A percentile compares a stretch with the other conserved stretches of the same genome.
Conservation (phyloP, 768 basidiomycete genomes). For the Mycena vitilis region DNA sequence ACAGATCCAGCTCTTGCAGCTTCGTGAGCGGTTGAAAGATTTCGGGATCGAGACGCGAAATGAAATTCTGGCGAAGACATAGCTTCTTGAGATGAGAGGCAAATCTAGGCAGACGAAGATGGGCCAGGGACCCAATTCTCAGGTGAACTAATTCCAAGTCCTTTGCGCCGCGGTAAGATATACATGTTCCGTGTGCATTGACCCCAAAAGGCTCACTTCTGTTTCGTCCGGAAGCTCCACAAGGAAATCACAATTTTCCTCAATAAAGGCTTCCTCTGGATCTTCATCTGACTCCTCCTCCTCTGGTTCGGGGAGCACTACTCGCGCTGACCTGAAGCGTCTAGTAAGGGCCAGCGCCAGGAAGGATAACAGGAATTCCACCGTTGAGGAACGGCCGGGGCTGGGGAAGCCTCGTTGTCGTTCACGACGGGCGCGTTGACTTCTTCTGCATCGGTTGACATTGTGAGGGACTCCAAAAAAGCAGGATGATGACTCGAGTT, state of each 20-base stretch:
- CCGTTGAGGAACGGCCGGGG: slow-evolving; percentile 16
- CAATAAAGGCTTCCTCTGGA: slow-evolving; percentile 52
- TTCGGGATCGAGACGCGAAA: slow-evolving; percentile 77
- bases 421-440: neutral
- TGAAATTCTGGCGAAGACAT: slow-evolving; percentile 89
- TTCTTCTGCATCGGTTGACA: slow-evolving; percentile 18
- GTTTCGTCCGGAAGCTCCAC: slow-evolving; percentile 87
- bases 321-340: slow-evolving; percentile 49
- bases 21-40: slow-evolving; percentile 73
- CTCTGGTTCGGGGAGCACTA: slow-evolving; percentile 58
- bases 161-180: slow-evolving; percentile 53
- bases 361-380: neutral
- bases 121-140: slow-evolving; percentile 74
- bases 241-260: slow-evolving; percentile 76
- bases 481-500: slow-evolving; percentile 5
- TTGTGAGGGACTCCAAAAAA: slow-evolving; percentile 1
- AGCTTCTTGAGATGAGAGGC: slow-evolving; percentile 73
- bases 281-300: slow-evolving; percentile 63
- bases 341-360: neutral
- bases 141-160: slow-evolving; percentile 90
- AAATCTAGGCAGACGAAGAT: slow-evolving; percentile 81
- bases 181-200: slow-evolving; percentile 1
- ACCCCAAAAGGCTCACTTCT: slow-evolving; percentile 57
- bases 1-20: slow-evolving; percentile 92
- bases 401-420: neutral